A percentile compares a stretch with the other conserved stretches of the same genome.
Evolutionary conservation across 257 asterid species (phyloP).

Genomic region (Fraxinus excelsior): DNA sequence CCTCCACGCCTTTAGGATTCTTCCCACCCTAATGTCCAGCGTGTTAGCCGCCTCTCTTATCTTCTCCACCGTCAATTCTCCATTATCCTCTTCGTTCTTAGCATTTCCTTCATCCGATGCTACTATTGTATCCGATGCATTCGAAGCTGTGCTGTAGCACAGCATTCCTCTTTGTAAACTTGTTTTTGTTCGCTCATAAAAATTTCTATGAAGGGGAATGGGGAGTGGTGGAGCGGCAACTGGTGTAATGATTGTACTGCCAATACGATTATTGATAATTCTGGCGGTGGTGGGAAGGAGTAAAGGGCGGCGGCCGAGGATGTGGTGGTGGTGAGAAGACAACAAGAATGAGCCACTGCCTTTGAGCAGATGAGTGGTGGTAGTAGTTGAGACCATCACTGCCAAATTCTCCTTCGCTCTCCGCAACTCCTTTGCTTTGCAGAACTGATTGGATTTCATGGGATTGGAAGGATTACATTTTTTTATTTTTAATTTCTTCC

Average conservation of each 20-base stretch:
- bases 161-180: background rate
- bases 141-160: conserved; percentile 48
- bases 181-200: background rate
- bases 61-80: conserved; percentile 12
- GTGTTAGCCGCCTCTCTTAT: conserved; percentile 66
- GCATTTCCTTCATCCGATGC: conserved; percentile 23
- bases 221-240: conserved; percentile 9
- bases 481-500: too few species aligned
- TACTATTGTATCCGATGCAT: conserved; percentile 15
- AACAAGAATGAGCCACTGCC: conserved; percentile 24
- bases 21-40: conserved; percentile 84
- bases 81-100: conserved; percentile 15
- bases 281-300: conserved; percentile 7
- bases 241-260: background rate
- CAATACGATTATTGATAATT: conserved; percentile 6
- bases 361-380: background rate
- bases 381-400: background rate
- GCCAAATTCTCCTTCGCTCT: background rate
- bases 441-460: background rate
- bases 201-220: background rate
- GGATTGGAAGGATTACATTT: background rate
- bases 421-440: background rate
- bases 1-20: conserved; percentile 71
- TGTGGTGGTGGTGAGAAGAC: conserved; percentile 13
- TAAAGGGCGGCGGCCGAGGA: conserved; percentile 4